These are phyloP conservation scores for Gilbertella persicaria DNA, from an alignment of 371 early-diverging fungal genomes.

Conservation along the genomic window DNA sequence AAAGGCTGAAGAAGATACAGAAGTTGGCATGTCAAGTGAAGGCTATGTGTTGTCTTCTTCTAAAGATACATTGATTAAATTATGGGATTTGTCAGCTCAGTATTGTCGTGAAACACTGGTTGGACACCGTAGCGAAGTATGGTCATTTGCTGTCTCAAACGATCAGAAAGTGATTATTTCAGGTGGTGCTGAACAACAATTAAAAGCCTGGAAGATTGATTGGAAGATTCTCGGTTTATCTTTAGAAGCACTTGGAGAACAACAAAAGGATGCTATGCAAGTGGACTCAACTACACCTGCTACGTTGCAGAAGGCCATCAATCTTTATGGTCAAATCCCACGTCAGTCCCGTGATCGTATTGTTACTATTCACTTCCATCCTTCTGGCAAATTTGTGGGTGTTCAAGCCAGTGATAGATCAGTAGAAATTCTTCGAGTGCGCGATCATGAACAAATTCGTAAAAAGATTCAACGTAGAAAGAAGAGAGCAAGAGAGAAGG, in stretches of 20 bases:
- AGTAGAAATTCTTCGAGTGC: constrained; percentile 81
- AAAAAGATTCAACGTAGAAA: constrained; percentile 81
- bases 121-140: constrained; percentile 91
- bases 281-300: constrained; percentile 29
- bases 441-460: constrained; percentile 74
- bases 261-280: constrained; percentile 32
- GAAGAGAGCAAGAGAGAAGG: constrained; percentile 83
- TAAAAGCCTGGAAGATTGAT: constrained; percentile 88
- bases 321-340: constrained; percentile 72
- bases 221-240: constrained; percentile 51
- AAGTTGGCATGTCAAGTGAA: constrained; percentile 37
- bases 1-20: constrained; percentile 23
- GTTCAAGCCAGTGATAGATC: constrained; percentile 80
- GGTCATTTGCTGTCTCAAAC: constrained; percentile 73
- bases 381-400: constrained; percentile 73
- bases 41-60: constrained; percentile 84
- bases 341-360: constrained; percentile 85
- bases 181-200: constrained; percentile 81
- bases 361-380: constrained; percentile 73
- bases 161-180: constrained; percentile 74
- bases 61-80: constrained; percentile 94
- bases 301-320: constrained; percentile 58
- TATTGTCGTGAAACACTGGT: constrained; percentile 95
- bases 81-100: constrained; percentile 93
- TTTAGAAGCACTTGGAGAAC: constrained; percentile 43